Percentiles rank a stretch among this genome's conserved stretches.
These are phyloP conservation scores for Inga oerstediana DNA, from an alignment of 306 rosid genomes.

Conservation along the genomic window DNA sequence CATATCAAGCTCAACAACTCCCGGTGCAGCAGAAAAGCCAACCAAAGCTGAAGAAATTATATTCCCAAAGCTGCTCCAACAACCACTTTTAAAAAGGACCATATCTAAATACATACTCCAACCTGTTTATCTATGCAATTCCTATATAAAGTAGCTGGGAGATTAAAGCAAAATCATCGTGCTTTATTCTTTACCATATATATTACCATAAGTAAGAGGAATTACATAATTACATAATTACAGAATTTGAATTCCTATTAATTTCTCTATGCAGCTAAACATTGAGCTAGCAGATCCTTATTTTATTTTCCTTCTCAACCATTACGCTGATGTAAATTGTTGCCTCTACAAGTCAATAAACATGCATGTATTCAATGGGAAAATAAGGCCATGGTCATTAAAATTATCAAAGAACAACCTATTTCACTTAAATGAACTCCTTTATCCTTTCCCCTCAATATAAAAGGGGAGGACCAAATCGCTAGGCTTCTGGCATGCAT, in stretches of 20 bases:
- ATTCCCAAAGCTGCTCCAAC: too few relatives aligned
- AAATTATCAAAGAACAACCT: conserved; percentile 16
- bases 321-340: conserved; percentile 36
- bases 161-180: neutral
- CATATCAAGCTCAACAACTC: too few relatives aligned
- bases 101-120: too few relatives aligned
- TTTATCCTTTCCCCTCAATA: conserved; percentile 16
- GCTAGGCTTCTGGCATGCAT: conserved; percentile 21
- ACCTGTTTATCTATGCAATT: too few relatives aligned
- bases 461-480: conserved; percentile 29
- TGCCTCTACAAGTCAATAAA: conserved; percentile 31
- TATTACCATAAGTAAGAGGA: conserved; percentile 14
- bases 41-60: too few relatives aligned
- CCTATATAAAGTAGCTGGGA: neutral
- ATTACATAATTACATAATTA: neutral
- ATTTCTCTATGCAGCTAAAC: conserved; percentile 16
- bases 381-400: conserved; percentile 6
- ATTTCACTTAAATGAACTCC: conserved; percentile 4
- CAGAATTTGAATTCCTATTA: conserved; percentile 15
- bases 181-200: neutral
- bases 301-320: conserved; percentile 27
- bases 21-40: too few relatives aligned
- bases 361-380: neutral
- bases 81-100: too few relatives aligned
- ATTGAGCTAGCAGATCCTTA: conserved; percentile 25